Evolutionary conservation across 192 early-diverging fungal genomes (phyloP).

Genomic region (Podila clonocystis): DNA sequence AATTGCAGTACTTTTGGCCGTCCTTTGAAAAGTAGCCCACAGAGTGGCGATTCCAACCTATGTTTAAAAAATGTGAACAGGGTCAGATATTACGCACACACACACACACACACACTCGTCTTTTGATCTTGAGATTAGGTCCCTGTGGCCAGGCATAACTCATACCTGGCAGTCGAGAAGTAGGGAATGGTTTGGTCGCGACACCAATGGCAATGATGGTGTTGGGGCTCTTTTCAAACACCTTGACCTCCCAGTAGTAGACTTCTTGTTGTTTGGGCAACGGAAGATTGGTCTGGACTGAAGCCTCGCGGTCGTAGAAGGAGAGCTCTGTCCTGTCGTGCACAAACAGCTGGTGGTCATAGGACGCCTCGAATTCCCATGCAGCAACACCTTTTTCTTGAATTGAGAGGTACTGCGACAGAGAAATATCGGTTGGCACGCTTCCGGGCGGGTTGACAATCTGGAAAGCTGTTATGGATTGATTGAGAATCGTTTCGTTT

Average conservation of each 20-base stretch:
- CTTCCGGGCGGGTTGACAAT: constrained; percentile 76
- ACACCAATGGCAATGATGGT: constrained; percentile 78
- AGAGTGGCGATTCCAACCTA: constrained; percentile 82
- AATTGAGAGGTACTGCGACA: constrained; percentile 78
- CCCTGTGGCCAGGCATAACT: neutral
- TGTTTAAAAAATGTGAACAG: neutral
- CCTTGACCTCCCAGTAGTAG: constrained; percentile 87
- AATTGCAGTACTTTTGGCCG: constrained; percentile 75
- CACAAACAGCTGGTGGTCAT: constrained; percentile 69
- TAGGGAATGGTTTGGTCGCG: constrained; percentile 79
- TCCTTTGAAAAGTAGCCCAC: constrained; percentile 75
- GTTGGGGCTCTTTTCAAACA: constrained; percentile 76
- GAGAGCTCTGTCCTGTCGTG: constrained; percentile 78
- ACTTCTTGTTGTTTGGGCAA: constrained; percentile 82
- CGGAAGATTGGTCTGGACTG: constrained; percentile 84
- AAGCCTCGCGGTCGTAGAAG: constrained; percentile 76
- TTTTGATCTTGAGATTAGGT: neutral
- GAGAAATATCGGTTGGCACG: constrained; percentile 78
- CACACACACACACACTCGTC: neutral
- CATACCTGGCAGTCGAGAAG: constrained; percentile 71
- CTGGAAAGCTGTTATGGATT: constrained; percentile 66
- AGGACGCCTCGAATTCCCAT: constrained; percentile 82
- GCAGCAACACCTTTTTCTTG: constrained; percentile 86
- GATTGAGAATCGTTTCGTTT: neutral
- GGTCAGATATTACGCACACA: neutral